A percentile compares a stretch with the other conserved stretches of the same genome.
Evolutionary conservation across 768 basidiomycete genomes (phyloP).

Genomic region (Lactarius sp.): DNA sequence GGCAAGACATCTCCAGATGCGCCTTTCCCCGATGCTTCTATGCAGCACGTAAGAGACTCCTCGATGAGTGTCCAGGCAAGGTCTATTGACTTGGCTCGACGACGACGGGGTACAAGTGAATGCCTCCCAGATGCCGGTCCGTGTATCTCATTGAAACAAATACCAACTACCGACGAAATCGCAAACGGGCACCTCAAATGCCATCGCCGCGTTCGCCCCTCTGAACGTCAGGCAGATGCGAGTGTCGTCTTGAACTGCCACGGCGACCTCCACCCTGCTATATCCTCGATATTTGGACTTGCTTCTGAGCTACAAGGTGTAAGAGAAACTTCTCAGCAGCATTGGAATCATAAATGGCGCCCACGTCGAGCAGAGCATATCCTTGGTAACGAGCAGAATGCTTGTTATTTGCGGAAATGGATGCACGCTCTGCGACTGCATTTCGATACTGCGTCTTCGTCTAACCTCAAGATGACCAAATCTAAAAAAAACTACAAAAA

Average conservation of each 20-base stretch:
- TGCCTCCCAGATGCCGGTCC: background rate
- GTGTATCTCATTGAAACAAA: background rate
- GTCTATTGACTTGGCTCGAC: conserved; percentile 1
- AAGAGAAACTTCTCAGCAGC: conserved; percentile 34
- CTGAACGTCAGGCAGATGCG: conserved; percentile 1
- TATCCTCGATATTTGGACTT: conserved; percentile 14
- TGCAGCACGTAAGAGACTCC: conserved; percentile 20
- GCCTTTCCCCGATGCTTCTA: conserved; percentile 19
- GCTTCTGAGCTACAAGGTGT: conserved; percentile 4
- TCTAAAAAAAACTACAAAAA: conserved; percentile 11
- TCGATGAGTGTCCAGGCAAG: background rate
- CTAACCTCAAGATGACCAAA: conserved; percentile 12
- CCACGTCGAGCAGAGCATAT: conserved; percentile 71
- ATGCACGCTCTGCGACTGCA: conserved; percentile 63
- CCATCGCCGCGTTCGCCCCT: background rate
- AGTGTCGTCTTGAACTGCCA: conserved; percentile 5
- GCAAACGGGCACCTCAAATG: background rate
- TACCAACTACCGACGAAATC: background rate
- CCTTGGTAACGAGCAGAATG: conserved; percentile 69
- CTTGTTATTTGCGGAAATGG: conserved; percentile 75
- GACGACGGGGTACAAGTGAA: conserved; percentile 1
- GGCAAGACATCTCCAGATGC: background rate
- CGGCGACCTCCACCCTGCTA: conserved; percentile 15
- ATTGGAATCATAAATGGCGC: conserved; percentile 74
- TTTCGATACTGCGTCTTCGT: conserved; percentile 31